Base-by-base conservation (phyloP, 495 filamentous ascomycete genomes). In the Chaetomium tenue region DNA sequence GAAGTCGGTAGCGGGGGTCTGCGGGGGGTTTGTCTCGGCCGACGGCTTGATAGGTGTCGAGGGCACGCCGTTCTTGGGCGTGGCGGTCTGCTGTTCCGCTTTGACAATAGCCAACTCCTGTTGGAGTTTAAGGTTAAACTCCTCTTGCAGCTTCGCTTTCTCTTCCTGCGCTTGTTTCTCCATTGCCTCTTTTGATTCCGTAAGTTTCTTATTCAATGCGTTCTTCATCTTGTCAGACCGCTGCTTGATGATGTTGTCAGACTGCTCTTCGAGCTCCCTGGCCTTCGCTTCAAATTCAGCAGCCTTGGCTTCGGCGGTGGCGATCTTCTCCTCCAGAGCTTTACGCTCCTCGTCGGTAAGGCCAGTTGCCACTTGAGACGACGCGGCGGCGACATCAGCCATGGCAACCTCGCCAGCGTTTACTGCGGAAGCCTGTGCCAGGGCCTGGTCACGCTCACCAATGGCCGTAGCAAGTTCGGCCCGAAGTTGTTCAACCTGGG, bases 191-290 rank as follows among this genome's bases (percentile, higher is more conserved):
- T 83, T 84, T 11, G 84, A 79, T 63, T 93, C 89, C 5, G 75
- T 79, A 7, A 96, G 78, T 70, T 88, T 91, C 68, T 83, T 87
- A 61, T 87, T 89, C 63, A 91, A 84, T 13, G 82, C 75, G 22
- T 82, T 82, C 73, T 91, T 93, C 83, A 94, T 85, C 70, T 83
- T 86, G 9, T 92, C 87, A 1, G 87, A 83, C 37, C 90, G 83
- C 61, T 82, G 78, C 66, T 89, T 87, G 58, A 89, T 72, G 61
- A 84, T 88, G 51, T 60, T 70, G 50, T 84, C 79, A 5, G 80
- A 72, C 7, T 79, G 76, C 0, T 87, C 82, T 60, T 88, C 85
- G 18, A 83, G 67, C 30, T 82, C 78, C 61, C 76, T 75, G 22
- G 79, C 78, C 63, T 85, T 83, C 51, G 80, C 74, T 42, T 88